A percentile compares a stretch with the other conserved stretches of the same genome.
Conservation (phyloP, 805 yeast genomes). For the Saccharomyces mikatae region DNA sequence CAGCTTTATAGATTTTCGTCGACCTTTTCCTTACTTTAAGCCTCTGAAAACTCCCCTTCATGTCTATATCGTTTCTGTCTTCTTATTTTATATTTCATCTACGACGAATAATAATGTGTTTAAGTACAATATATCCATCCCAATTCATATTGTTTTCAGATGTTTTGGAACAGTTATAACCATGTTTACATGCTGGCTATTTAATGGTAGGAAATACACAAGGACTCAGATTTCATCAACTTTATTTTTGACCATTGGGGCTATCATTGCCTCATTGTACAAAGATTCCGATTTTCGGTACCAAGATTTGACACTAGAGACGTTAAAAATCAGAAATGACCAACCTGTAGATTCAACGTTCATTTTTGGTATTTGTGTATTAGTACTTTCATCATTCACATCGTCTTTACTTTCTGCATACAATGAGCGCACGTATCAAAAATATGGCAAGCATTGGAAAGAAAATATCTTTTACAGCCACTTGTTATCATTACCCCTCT, state of each 20-base stretch:
- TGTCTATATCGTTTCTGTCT: slow-evolving; percentile 40
- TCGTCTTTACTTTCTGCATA: slow-evolving; percentile 54
- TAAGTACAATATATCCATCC: slow-evolving; percentile 50
- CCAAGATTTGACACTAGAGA: slow-evolving; percentile 2
- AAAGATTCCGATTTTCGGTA: slow-evolving; percentile 23
- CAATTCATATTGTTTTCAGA: slow-evolving; percentile 58
- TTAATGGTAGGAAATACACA: slow-evolving; percentile 41
- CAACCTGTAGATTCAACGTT: slow-evolving; percentile 7
- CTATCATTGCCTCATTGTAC: slow-evolving; percentile 36
- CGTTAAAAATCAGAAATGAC: background rate
- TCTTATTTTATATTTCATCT: slow-evolving; percentile 44
- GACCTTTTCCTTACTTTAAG: slow-evolving; percentile 27
- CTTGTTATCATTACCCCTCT: slow-evolving; percentile 46
- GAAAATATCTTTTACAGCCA: slow-evolving; percentile 59
- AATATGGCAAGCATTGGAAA: slow-evolving; percentile 54
- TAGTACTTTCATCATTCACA: slow-evolving; percentile 36
- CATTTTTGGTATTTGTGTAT: slow-evolving; percentile 25
- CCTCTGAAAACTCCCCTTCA: slow-evolving; percentile 35
- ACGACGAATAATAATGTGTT: slow-evolving; percentile 52
- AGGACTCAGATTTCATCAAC: slow-evolving; percentile 43
- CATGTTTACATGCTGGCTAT: slow-evolving; percentile 44
- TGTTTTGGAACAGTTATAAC: slow-evolving; percentile 58
- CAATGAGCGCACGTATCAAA: slow-evolving; percentile 42
- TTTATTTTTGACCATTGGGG: slow-evolving; percentile 46
- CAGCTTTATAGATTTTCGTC: slow-evolving; percentile 29